Evolutionary conservation across 306 rosid species (phyloP).

Genomic region (Erythrophleum fordii): DNA sequence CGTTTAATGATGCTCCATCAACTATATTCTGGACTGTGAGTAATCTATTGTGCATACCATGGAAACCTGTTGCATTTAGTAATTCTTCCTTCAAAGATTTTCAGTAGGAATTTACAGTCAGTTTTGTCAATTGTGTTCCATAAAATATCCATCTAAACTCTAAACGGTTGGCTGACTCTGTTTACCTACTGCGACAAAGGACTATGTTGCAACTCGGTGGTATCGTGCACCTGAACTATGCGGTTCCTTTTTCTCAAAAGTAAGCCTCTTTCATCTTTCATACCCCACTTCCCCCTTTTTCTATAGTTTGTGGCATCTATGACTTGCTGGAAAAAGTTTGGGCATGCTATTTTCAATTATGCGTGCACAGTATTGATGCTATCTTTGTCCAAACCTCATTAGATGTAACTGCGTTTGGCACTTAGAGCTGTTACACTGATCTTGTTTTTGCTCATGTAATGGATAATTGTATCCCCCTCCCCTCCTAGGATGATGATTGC

Average conservation of each 20-base stretch:
- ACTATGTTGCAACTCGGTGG: conserved; percentile 99
- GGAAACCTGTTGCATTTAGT: conserved; percentile 21
- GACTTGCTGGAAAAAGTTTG: background rate
- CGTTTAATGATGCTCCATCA: conserved; percentile 94
- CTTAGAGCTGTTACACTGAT: background rate
- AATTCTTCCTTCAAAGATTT: conserved; percentile 5
- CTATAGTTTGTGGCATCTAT: background rate
- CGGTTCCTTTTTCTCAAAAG: conserved; percentile 98
- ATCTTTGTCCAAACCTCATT: too few species aligned
- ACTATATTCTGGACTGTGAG: conserved; percentile 99
- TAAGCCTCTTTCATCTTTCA: conserved; percentile 46
- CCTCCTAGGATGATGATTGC: background rate
- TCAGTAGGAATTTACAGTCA: conserved; percentile 23
- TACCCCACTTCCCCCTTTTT: background rate
- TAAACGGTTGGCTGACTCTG: conserved; percentile 38
- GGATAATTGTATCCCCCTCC: background rate
- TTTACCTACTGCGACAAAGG: conserved; percentile 57
- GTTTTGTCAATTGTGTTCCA: background rate
- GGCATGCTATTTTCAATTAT: background rate
- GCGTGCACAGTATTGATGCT: background rate
- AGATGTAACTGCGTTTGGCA: too few species aligned
- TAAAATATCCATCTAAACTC: background rate
- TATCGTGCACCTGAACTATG: conserved; percentile 98
- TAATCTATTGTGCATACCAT: conserved; percentile 31
- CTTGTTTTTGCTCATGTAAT: background rate